phyloP scores from a whole-genome alignment of 805 yeast genomes.

The Kluyveromyces aestuarii region DNA sequence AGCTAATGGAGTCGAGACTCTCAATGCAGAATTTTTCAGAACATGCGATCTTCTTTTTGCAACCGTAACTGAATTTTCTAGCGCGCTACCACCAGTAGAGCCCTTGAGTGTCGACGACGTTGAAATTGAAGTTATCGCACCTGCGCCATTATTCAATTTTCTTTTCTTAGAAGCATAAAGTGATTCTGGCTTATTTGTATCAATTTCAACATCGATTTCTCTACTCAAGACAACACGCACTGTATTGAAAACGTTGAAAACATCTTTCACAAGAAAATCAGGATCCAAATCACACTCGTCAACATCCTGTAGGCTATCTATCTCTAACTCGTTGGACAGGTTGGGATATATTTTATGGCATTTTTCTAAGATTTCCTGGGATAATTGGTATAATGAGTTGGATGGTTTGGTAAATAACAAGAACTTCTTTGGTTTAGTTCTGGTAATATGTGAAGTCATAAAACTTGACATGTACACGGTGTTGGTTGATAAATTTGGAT shows the following conservation, averaged over 20 bases:
- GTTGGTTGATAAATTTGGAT: conserved; percentile 3
- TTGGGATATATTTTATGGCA: conserved; percentile 59
- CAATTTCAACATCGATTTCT: conserved; percentile 28
- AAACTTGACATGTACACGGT: conserved; percentile 7
- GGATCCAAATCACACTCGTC: conserved; percentile 73
- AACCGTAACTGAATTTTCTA: conserved; percentile 5
- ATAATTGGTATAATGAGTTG: conserved; percentile 39
- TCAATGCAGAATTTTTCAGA: conserved; percentile 12
- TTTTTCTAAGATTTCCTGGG: conserved; percentile 45
- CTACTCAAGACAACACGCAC: conserved; percentile 37
- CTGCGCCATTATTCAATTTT: conserved; percentile 13
- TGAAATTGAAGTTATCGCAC: neutral
- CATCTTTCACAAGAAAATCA: conserved; percentile 56
- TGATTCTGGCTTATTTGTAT: conserved; percentile 13
- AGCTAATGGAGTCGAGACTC: conserved; percentile 33
- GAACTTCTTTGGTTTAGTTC: conserved; percentile 38
- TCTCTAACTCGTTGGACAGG: conserved; percentile 39
- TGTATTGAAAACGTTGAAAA: conserved; percentile 43
- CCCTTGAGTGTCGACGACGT: conserved; percentile 5
- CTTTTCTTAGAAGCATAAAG: conserved; percentile 20
- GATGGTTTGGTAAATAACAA: conserved; percentile 50
- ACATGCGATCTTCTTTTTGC: conserved; percentile 8
- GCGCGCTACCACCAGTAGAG: conserved; percentile 8
- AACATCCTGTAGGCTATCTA: conserved; percentile 57
- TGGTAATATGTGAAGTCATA: conserved; percentile 19